Evolutionary conservation across 768 basidiomycete species (phyloP).

Genomic region (Cyclocybe cylindracea): DNA sequence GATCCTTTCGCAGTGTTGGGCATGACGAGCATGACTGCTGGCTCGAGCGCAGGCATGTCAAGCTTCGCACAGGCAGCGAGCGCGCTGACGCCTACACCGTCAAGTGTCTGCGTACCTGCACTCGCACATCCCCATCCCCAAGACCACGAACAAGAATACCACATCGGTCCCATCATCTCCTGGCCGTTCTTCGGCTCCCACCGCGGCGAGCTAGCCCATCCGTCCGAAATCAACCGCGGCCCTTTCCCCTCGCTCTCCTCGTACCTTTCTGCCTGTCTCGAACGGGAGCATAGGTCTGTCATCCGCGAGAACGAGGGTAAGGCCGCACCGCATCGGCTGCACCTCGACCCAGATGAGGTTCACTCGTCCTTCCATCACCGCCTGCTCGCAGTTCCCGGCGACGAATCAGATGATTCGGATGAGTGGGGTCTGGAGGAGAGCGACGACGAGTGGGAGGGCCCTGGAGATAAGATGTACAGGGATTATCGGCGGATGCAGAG

Average conservation of each 20-base stretch:
- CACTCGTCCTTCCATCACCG: constrained; percentile 70
- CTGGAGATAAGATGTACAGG: constrained; percentile 76
- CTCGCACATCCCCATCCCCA: constrained; percentile 20
- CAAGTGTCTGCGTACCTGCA: constrained; percentile 20
- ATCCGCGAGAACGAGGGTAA: constrained; percentile 81
- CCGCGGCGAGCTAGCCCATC: constrained; percentile 70
- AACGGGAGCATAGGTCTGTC: constrained; percentile 18
- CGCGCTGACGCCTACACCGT: constrained; percentile 7
- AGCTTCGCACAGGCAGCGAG: too few relatives aligned
- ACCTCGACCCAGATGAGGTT: constrained; percentile 82
- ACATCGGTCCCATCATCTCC: constrained; percentile 81
- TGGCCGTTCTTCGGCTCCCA: constrained; percentile 92
- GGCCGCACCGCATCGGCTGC: constrained; percentile 72
- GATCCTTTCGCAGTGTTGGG: too few relatives aligned
- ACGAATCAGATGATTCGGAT: constrained; percentile 74
- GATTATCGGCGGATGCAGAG: constrained; percentile 85
- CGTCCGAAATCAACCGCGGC: constrained; percentile 74
- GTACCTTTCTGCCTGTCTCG: constrained; percentile 61
- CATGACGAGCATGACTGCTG: too few relatives aligned
- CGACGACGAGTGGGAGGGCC: constrained; percentile 79
- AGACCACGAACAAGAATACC: constrained; percentile 37
- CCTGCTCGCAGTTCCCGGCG: constrained; percentile 65
- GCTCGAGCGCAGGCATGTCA: too few relatives aligned
- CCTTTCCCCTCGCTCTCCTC: constrained; percentile 65
- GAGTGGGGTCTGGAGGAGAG: constrained; percentile 82